Percentiles rank a stretch among this genome's conserved stretches.
Conservation (phyloP, 129 eudicot species). For the Helianthus annuus region DNA sequence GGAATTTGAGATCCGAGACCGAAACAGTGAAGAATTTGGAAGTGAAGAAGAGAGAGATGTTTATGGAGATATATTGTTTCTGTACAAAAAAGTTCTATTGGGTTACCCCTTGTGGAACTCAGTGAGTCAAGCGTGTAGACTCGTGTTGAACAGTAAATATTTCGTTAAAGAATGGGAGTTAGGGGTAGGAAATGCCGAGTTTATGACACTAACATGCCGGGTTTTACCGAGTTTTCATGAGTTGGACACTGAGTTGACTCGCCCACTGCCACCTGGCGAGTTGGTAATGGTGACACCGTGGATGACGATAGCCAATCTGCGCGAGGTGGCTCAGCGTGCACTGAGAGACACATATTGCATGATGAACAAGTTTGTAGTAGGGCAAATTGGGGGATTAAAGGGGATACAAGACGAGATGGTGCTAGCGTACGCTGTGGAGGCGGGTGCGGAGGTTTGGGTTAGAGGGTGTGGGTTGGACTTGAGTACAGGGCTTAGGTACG, state of each 20-base stretch:
- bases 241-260: conserved; percentile 55
- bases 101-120: conserved; percentile 50
- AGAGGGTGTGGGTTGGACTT: conserved; percentile 76
- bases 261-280: conserved; percentile 68
- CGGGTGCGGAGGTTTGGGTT: conserved; percentile 69
- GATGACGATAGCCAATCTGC: conserved; percentile 56
- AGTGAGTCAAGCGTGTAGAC: conserved; percentile 42
- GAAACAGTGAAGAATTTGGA: conserved; percentile 21
- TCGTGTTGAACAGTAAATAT: conserved; percentile 57
- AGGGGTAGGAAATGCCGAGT: conserved; percentile 21
- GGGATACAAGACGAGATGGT: conserved; percentile 48
- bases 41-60: conserved; percentile 28
- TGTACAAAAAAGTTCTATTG: conserved; percentile 53
- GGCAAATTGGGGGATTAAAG: conserved; percentile 68
- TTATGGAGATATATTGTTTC: conserved; percentile 44
- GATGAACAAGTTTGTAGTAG: conserved; percentile 65
- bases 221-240: conserved; percentile 78
- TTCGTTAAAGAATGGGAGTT: conserved; percentile 71
- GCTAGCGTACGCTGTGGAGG: conserved; percentile 47
- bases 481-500: conserved; percentile 55
- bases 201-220: conserved; percentile 55
- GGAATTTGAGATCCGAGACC: conserved; percentile 43
- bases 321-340: conserved; percentile 54
- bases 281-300: conserved; percentile 57
- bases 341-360: conserved; percentile 70